phyloP scores from a whole-genome alignment of 2,329 filamentous ascomycete species.

The Stagonosporopsis rhizophila region DNA sequence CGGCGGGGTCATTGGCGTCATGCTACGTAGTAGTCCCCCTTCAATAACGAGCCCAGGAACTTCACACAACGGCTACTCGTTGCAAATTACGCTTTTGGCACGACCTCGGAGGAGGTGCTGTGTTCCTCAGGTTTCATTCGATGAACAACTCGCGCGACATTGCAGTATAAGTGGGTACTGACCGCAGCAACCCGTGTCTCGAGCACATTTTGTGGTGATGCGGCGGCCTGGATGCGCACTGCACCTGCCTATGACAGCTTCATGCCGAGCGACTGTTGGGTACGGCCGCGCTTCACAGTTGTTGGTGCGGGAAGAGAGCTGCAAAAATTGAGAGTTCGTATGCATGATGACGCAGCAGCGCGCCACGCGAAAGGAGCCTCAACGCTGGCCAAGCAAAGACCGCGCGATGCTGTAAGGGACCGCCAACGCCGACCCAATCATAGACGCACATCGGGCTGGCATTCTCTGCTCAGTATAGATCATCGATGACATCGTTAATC shows the following conservation, averaged over 20 bases:
- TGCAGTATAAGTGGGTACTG: conserved; percentile 35
- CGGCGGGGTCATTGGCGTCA: conserved; percentile 31
- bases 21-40: too few relatives aligned
- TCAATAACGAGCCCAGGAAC: conserved; percentile 11
- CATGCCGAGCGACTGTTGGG: conserved; percentile 28
- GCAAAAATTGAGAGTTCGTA: conserved; percentile 27
- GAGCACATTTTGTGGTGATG: conserved; percentile 12
- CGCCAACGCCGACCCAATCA: conserved; percentile 5
- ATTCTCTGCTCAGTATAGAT: conserved; percentile 13
- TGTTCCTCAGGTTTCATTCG: conserved; percentile 33
- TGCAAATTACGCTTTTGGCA: conserved; percentile 16
- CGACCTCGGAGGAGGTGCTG: conserved; percentile 29
- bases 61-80: conserved; percentile 17
- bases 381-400: conserved; percentile 14
- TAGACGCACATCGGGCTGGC: neutral
- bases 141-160: conserved; percentile 19
- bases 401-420: conserved; percentile 8
- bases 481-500: conserved; percentile 10
- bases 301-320: conserved; percentile 32
- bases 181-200: conserved; percentile 13
- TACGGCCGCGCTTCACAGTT: conserved; percentile 38
- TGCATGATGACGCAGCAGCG: conserved; percentile 38
- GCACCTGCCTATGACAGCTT: conserved; percentile 23
- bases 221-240: conserved; percentile 17
- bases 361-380: conserved; percentile 24